Evolutionary conservation across 371 early-diverging fungal genomes (phyloP), one percentile per base, ranked within the genome.

Genomic region (Apophysomyces trapeziformis): DNA sequence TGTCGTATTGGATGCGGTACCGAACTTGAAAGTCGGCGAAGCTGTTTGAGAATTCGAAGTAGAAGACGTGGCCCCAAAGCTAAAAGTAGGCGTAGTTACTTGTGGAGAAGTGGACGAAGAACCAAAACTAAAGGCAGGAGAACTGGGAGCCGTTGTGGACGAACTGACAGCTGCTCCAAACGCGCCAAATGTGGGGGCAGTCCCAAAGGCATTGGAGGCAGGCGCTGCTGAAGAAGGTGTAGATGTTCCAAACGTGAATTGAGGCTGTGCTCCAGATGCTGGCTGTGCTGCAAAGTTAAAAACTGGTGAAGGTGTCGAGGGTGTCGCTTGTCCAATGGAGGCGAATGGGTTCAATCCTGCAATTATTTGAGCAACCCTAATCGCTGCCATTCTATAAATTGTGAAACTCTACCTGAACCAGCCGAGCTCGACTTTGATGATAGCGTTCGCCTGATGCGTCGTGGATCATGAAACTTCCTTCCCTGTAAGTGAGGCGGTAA

Each of bases 141-240:
- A 50, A 21, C 21, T 26, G 21, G 54, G 5, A 18, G 54, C 11
- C 9, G 16, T 9, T 50, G 54, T 9, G 9, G 16, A 26, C 21
- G 16, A 26, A 26, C 54, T 21, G 9, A 26, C 21, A 21, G 54
- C 54, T 50, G 54, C 21, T 21, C 54, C 54, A 50, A 50, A 50
- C 8, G 21, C 54, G 11, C 54, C 54, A 50, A 50, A 50, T 21
- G 54, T 9, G 54, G 54, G 21, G 7, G 54, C 54, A 50, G 54
- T 50, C 21, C 54, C 54, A 8, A 50, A 50, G 13, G 54, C 54
- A 50, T 9, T 50, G 54, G 54, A 9, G 54, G 54, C 54, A 50
- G 54, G 54, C 11, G 54, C 21, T 50, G 54, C 9, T 35, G 54
- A 18, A 11, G 54, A 50, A 9, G 54, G 21, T 5, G 21, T 21